These are phyloP conservation scores for Wickerhamomyces bisporus DNA, from an alignment of 805 yeast genomes.

Conservation along the genomic window DNA sequence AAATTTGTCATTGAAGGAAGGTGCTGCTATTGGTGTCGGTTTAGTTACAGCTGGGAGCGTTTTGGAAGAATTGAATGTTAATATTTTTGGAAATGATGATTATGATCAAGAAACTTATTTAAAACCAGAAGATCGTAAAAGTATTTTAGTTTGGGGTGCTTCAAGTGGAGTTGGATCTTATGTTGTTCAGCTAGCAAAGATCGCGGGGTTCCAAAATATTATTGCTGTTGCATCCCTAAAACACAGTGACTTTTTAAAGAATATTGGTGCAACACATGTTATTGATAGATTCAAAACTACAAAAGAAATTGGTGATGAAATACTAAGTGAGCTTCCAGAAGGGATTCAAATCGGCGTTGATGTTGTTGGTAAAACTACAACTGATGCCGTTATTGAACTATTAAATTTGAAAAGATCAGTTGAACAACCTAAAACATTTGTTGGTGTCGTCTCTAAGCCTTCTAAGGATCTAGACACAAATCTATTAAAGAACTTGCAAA, in stretches of 20 bases:
- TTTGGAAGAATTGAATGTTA: constrained; percentile 22
- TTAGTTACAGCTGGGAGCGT: constrained; percentile 39
- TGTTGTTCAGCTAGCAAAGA: constrained; percentile 36
- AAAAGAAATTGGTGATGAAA: constrained; percentile 18
- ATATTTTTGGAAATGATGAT: constrained; percentile 15
- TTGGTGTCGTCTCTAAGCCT: constrained; percentile 37
- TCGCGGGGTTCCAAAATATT: constrained; percentile 33
- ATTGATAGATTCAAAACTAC: constrained; percentile 30
- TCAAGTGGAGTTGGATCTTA: constrained; percentile 43
- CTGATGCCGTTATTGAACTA: constrained; percentile 27
- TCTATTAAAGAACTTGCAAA: constrained; percentile 20
- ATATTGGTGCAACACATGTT: constrained; percentile 39
- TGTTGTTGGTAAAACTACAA: constrained; percentile 38
- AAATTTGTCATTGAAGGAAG: constrained; percentile 30
- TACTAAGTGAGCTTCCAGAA: constrained; percentile 21
- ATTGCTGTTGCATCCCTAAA: constrained; percentile 40
- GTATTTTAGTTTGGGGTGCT: constrained; percentile 43
- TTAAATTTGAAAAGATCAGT: constrained; percentile 19
- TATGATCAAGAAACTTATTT: constrained; percentile 5
- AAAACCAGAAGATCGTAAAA: constrained; percentile 9
- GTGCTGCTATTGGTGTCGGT: constrained; percentile 44
- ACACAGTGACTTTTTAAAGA: constrained; percentile 30
- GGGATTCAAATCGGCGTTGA: constrained; percentile 36
- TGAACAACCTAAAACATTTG: constrained; percentile 22
- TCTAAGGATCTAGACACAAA: constrained; percentile 20